A percentile compares a stretch with the other conserved stretches of the same genome.
These are phyloP conservation scores for Lasiodiplodia gonubiensis DNA, from an alignment of 2,329 filamentous ascomycete genomes.

Conservation along the genomic window DNA sequence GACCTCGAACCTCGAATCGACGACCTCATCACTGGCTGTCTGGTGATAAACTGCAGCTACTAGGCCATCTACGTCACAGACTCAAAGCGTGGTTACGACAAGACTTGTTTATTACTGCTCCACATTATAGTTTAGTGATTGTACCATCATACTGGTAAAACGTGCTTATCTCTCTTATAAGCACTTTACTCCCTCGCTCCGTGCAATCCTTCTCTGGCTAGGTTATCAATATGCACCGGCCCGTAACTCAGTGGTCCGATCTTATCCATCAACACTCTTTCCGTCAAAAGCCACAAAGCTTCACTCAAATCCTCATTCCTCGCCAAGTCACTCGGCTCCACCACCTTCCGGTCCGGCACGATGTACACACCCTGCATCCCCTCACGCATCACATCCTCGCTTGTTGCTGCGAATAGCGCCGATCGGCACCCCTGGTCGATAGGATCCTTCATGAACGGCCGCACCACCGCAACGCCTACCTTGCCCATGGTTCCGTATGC, in stretches of 20 bases:
- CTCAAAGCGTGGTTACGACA: not conserved
- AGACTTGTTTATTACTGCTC: not conserved
- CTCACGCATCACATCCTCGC: slow-evolving; percentile 50
- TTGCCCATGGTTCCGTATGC: slow-evolving; percentile 57
- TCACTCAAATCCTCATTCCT: slow-evolving; percentile 51
- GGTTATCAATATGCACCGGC: slow-evolving; percentile 17
- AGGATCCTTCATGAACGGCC: slow-evolving; percentile 58
- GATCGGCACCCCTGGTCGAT: slow-evolving; percentile 55
- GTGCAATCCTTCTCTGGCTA: slow-evolving; percentile 22
- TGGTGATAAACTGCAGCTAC: not conserved
- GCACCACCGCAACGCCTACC: slow-evolving; percentile 50
- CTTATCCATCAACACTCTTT: slow-evolving; percentile 52
- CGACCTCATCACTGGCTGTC: not conserved
- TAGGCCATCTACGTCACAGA: not conserved
- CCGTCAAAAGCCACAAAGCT: slow-evolving; percentile 54
- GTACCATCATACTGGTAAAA: not conserved
- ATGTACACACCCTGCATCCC: slow-evolving; percentile 56
- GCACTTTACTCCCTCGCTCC: not conserved
- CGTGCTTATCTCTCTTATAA: not conserved
- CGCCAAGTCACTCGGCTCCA: slow-evolving; percentile 50
- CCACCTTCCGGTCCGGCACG: slow-evolving; percentile 56
- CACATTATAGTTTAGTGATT: not conserved
- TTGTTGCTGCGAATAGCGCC: slow-evolving; percentile 56
- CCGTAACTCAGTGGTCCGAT: slow-evolving; percentile 35
- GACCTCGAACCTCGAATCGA: not conserved